Evolutionary conservation across 148 eudicot genomes (phyloP).

Genomic region (Vaccinium myrtillus): DNA sequence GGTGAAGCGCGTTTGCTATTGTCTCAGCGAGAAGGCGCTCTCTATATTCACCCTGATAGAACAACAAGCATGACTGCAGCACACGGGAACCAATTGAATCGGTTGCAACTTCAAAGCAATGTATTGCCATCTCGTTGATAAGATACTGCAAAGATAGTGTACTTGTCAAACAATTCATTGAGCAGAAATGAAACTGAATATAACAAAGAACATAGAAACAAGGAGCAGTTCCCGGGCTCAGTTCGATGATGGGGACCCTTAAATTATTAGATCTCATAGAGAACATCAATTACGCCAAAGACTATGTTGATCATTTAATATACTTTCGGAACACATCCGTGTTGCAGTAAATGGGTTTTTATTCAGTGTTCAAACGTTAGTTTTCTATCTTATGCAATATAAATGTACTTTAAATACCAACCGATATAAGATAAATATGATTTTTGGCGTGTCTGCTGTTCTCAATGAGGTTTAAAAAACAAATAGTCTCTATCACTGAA

Average conservation of each 20-base stretch:
- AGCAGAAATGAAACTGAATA: background rate
- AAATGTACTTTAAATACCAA: too few relatives aligned
- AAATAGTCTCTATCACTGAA: background rate
- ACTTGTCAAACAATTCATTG: background rate
- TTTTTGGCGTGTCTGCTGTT: background rate
- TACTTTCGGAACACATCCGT: too few relatives aligned
- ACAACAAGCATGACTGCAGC: slow-evolving; percentile 46
- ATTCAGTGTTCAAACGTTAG: too few relatives aligned
- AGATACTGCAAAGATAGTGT: slow-evolving; percentile 30
- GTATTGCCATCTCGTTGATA: slow-evolving; percentile 31
- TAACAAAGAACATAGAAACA: background rate
- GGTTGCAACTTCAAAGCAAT: slow-evolving; percentile 43
- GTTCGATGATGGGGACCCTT: too few relatives aligned
- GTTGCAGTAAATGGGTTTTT: too few relatives aligned
- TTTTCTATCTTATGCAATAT: too few relatives aligned
- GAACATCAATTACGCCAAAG: too few relatives aligned
- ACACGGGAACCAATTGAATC: slow-evolving; percentile 58
- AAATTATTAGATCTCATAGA: too few relatives aligned
- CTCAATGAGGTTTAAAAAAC: too few relatives aligned
- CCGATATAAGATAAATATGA: background rate
- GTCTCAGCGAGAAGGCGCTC: slow-evolving; percentile 30
- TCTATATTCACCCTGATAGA: slow-evolving; percentile 33
- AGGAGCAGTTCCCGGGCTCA: background rate
- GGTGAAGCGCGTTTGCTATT: slow-evolving; percentile 30
- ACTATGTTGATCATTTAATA: too few relatives aligned